Evolutionary conservation across 2,329 filamentous ascomycete species (phyloP).

Genomic region (Torrubiella hemipterigena): DNA sequence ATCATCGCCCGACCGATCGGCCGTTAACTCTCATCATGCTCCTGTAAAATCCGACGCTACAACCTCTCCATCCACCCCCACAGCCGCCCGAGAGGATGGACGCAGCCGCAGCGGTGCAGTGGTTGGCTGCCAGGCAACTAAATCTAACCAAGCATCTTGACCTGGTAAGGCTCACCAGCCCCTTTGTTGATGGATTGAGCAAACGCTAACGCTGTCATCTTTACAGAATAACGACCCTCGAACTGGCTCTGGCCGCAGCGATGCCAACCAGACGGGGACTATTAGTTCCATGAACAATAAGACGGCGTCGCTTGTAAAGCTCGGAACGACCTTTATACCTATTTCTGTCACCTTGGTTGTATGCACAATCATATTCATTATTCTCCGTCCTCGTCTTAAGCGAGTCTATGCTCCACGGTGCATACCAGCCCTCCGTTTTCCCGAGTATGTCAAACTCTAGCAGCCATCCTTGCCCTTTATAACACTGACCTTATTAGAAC

Average conservation of each 20-base stretch:
- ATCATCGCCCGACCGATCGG: too few species aligned
- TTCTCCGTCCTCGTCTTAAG: constrained; percentile 31
- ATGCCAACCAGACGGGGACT: constrained; percentile 19
- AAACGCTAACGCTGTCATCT: too few species aligned
- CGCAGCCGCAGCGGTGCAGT: too few species aligned
- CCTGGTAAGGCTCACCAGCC: too few species aligned
- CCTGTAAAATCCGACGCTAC: too few species aligned
- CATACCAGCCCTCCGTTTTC: constrained; percentile 33
- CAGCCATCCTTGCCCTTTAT: constrained; percentile 11
- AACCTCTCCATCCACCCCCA: too few species aligned
- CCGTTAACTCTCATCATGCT: too few species aligned
- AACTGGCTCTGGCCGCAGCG: constrained; percentile 21
- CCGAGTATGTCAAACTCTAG: constrained; percentile 18
- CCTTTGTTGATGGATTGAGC: too few species aligned
- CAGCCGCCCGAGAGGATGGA: too few species aligned
- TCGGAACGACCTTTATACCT: constrained; percentile 40
- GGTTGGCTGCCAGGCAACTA: too few species aligned
- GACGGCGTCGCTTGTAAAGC: constrained; percentile 21
- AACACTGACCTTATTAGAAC: constrained; percentile 22
- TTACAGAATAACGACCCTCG: constrained; percentile 17
- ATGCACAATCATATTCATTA: constrained; percentile 37
- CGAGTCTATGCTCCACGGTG: constrained; percentile 45
- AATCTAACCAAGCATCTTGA: too few species aligned
- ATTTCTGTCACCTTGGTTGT: constrained; percentile 36
- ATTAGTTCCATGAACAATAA: constrained; percentile 20